Conservation (phyloP, 1,139 yeast genomes). For the Yamadazyma dushanensis region DNA sequence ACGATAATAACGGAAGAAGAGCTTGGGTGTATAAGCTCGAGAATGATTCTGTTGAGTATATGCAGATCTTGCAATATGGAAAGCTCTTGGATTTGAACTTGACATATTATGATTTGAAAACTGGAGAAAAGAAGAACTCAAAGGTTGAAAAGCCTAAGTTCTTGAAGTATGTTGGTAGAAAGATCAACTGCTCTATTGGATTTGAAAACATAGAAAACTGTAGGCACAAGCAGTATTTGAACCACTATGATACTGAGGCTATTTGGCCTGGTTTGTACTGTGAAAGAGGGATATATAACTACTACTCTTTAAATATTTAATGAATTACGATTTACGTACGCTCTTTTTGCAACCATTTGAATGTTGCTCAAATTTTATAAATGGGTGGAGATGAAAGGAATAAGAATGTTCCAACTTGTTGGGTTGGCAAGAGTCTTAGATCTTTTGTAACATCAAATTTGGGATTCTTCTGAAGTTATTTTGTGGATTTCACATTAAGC, state of each 20-base stretch:
- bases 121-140: constrained; percentile 63
- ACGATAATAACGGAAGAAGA: constrained; percentile 68
- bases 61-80: constrained; percentile 25
- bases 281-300: constrained; percentile 73
- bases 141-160: constrained; percentile 59
- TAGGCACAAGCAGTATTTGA: constrained; percentile 30
- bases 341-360: no score
- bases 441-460: no score
- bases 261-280: constrained; percentile 64
- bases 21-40: constrained; percentile 74
- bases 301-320: constrained; percentile 52
- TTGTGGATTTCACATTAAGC: no score
- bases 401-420: no score
- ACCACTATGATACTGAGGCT: constrained; percentile 37
- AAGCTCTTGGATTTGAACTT: constrained; percentile 27
- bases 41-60: constrained; percentile 31
- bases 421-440: no score
- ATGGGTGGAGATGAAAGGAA: no score
- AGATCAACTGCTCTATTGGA: constrained; percentile 59
- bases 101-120: constrained; percentile 59
- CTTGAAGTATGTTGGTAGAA: constrained; percentile 61
- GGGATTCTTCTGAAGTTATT: no score
- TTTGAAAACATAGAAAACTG: constrained; percentile 42
- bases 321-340: constrained; percentile 4
- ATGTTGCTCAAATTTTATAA: no score